Evolutionary conservation across 768 basidiomycete species (phyloP), one percentile per base, ranked within the genome.

Genomic region (Clavulina sp.): DNA sequence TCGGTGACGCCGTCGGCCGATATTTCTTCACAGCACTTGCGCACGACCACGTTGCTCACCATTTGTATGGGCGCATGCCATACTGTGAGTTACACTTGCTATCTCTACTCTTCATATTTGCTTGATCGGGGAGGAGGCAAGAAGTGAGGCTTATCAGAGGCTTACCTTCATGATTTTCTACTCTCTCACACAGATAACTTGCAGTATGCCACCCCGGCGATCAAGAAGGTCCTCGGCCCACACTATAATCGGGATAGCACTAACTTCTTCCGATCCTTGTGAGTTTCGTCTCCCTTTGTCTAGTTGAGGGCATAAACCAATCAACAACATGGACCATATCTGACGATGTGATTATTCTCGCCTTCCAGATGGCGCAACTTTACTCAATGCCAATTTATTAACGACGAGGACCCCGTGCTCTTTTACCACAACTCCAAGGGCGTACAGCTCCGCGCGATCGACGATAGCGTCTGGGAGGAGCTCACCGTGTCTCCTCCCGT

Each of bases 21-120:
- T 75, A 77, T 59, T 75, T 83, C 51, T 91, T 26, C 80, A 93
- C 65, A 87, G 89, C 58, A 91, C 93, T 63, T 88, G 87, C 84
- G 2, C 88, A 93, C 70, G 92, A 88, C 28, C 89, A 93, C 64
- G 81, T 95, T 53, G 68, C 78, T 23, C 93, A 97, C 67, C 93
- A 97, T 65, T 76, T 93, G 54, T 79, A 74, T 56, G 85, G 81
- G 74, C 92, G 91, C 70, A 96, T 99, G 56, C 43, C 43, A 13
- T 46, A 13, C 43, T 46, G 34, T 38, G 34, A 38, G 34, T 38
- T 38, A 9, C 9, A 38, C 34, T 38, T 19, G 34, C n/a, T 19
- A 9, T 19, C 9, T 38, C 9, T 38, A 9, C 19, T 38, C 9
- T 19, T 9, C 34, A 38, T 19, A 19, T n/a, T n/a, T n/a, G n/a